phyloP scores from a whole-genome alignment of 768 basidiomycete genomes.

The Piloderma croceum region DNA sequence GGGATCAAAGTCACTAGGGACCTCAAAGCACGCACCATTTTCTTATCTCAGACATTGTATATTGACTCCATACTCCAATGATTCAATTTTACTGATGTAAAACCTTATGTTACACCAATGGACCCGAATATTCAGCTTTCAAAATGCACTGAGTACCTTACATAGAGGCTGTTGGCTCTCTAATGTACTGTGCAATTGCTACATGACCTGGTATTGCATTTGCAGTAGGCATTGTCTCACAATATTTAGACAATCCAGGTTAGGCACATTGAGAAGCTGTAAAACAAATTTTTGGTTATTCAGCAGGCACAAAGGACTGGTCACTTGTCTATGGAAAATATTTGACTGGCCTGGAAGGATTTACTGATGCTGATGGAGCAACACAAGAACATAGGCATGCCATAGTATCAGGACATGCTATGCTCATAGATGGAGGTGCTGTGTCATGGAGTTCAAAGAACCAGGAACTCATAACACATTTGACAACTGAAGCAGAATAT shows the following conservation, averaged over 20 bases:
- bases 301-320: too few relatives aligned
- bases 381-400: too few relatives aligned
- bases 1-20: constrained; percentile 14
- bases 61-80: constrained; percentile 24
- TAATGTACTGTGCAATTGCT: constrained; percentile 28
- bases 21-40: constrained; percentile 15
- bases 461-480: constrained; percentile 15
- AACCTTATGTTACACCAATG: constrained; percentile 23
- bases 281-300: too few relatives aligned
- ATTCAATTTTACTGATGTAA: constrained; percentile 21
- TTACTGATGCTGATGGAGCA: too few relatives aligned
- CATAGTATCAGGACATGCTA: constrained; percentile 18
- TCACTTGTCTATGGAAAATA: too few relatives aligned
- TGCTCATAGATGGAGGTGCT: constrained; percentile 11
- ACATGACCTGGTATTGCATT: constrained; percentile 31
- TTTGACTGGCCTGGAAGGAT: too few relatives aligned
- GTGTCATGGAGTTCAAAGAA: constrained; percentile 15
- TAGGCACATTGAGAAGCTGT: too few relatives aligned
- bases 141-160: constrained; percentile 24
- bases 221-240: too few relatives aligned
- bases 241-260: too few relatives aligned
- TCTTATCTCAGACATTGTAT: constrained; percentile 27
- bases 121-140: constrained; percentile 17
- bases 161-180: constrained; percentile 22
- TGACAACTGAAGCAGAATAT: constrained; percentile 24